A percentile compares a stretch with the other conserved stretches of the same genome.
These are phyloP conservation scores for Penicillium verhagenii DNA, from an alignment of 495 filamentous ascomycete genomes.

Conservation along the genomic window DNA sequence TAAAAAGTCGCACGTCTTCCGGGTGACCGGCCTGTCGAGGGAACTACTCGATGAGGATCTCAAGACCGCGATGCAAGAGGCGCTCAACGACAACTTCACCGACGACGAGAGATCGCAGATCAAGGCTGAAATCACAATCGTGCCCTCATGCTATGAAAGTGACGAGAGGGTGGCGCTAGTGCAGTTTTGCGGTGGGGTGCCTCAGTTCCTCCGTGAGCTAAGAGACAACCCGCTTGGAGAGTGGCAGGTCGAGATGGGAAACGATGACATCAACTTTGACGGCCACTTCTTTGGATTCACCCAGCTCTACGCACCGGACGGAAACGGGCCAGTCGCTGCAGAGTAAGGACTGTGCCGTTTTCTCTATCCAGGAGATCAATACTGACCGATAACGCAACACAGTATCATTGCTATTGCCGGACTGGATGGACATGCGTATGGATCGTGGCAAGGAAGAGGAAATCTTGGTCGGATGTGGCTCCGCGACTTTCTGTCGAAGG, in stretches of 20 bases:
- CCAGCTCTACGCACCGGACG: slow-evolving; percentile 12
- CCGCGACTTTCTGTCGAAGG: slow-evolving; percentile 32
- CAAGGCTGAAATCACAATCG: slow-evolving; percentile 8
- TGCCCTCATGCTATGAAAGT: slow-evolving; percentile 17
- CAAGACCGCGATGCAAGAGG: slow-evolving; percentile 12
- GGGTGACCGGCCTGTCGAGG: slow-evolving; percentile 12
- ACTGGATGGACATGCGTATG: slow-evolving; percentile 19
- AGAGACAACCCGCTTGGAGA: slow-evolving; percentile 8
- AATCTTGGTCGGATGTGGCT: slow-evolving; percentile 35
- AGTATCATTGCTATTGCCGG: slow-evolving; percentile 38
- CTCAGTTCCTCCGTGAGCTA: slow-evolving; percentile 11
- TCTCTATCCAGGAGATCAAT: slow-evolving; percentile 2
- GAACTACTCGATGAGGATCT: slow-evolving; percentile 7
- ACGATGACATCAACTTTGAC: slow-evolving; percentile 12
- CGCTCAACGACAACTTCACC: slow-evolving; percentile 8
- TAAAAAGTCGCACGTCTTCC: slow-evolving; percentile 13
- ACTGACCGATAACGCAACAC: background rate
- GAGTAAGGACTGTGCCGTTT: slow-evolving; percentile 11
- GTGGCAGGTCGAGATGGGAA: slow-evolving; percentile 14
- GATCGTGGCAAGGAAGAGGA: slow-evolving; percentile 33
- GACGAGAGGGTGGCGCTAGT: slow-evolving; percentile 11
- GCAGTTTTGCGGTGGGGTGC: slow-evolving; percentile 13
- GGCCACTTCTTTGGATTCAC: slow-evolving; percentile 18
- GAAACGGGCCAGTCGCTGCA: slow-evolving; percentile 7
- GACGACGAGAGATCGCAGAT: slow-evolving; percentile 12